Conservation (phyloP, 1,284 basidiomycete species). For the Microbotryum lychnidis-dioicae region DNA sequence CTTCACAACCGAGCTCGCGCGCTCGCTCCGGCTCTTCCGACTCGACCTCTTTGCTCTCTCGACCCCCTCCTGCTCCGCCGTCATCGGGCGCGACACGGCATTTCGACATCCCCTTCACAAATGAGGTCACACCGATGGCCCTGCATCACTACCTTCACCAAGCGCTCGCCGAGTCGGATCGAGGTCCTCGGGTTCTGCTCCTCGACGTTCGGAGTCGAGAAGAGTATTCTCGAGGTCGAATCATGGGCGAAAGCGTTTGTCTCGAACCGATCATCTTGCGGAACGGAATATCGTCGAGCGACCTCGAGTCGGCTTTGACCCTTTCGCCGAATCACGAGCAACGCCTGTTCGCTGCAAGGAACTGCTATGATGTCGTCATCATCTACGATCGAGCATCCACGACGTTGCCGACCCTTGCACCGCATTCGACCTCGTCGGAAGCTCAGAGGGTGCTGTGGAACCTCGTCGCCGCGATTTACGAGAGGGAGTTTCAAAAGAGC, state of each 20-base stretch:
- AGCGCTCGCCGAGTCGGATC: slow-evolving; percentile 46
- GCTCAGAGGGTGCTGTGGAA: slow-evolving; percentile 22
- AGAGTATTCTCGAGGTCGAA: slow-evolving; percentile 66
- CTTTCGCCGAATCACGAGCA: slow-evolving; percentile 63
- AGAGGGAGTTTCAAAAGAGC: slow-evolving; percentile 60
- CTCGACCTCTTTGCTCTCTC: slow-evolving; percentile 1
- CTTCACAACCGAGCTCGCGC: neutral
- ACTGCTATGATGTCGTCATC: slow-evolving; percentile 83
- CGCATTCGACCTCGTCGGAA: slow-evolving; percentile 11
- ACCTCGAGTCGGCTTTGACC: slow-evolving; percentile 67
- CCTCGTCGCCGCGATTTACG: slow-evolving; percentile 62
- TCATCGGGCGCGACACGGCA: slow-evolving; percentile 2
- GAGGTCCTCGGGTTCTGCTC: slow-evolving; percentile 49
- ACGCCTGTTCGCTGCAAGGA: slow-evolving; percentile 64
- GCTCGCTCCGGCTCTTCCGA: neutral
- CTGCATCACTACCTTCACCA: slow-evolving; percentile 54
- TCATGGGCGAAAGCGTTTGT: slow-evolving; percentile 65
- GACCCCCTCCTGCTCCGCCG: slow-evolving; percentile 15
- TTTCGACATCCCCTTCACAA: slow-evolving; percentile 50
- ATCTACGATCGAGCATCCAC: slow-evolving; percentile 71
- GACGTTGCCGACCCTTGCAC: slow-evolving; percentile 42
- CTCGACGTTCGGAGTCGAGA: slow-evolving; percentile 72
- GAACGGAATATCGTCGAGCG: slow-evolving; percentile 53
- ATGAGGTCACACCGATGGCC: slow-evolving; percentile 54
- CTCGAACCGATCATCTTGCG: slow-evolving; percentile 75